Evolutionary conservation across 495 filamentous ascomycete species (phyloP).

Genomic region (Pyrenula aspistea): DNA sequence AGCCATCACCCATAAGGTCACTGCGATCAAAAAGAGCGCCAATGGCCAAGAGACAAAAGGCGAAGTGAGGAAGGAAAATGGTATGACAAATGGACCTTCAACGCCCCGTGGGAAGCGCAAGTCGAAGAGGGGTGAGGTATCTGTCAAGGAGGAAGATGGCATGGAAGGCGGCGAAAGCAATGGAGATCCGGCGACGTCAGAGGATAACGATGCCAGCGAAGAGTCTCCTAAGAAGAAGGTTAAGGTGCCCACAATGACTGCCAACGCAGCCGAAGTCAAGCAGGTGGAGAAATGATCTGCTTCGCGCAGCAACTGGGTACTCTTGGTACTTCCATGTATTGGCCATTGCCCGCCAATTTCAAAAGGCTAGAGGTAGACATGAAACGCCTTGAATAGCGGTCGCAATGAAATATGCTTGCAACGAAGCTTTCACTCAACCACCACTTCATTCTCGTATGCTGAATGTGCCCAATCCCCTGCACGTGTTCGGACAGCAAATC

Average conservation of each 20-base stretch:
- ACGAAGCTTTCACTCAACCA: no score
- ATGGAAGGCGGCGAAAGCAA: neutral
- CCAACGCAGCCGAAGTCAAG: neutral
- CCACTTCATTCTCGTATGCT: no score
- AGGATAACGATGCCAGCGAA: neutral
- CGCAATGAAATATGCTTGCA: no score
- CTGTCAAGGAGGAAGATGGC: neutral
- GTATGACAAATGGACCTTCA: no score
- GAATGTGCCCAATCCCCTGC: no score
- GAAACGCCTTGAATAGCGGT: no score
- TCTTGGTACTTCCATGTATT: no score
- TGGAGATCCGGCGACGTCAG: neutral
- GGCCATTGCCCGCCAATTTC: no score
- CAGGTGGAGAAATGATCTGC: no score
- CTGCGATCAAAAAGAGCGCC: neutral
- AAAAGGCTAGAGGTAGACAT: no score
- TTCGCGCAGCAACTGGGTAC: no score
- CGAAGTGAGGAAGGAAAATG: neutral
- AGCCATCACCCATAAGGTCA: neutral
- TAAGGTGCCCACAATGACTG: neutral
- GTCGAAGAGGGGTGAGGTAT: neutral
- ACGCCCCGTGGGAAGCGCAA: neutral
- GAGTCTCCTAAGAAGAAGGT: neutral
- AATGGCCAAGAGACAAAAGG: neutral
- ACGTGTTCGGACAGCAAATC: no score